Base-by-base conservation (phyloP, 176 grass and related monocot genomes). In the Carex cristatella region DNA sequence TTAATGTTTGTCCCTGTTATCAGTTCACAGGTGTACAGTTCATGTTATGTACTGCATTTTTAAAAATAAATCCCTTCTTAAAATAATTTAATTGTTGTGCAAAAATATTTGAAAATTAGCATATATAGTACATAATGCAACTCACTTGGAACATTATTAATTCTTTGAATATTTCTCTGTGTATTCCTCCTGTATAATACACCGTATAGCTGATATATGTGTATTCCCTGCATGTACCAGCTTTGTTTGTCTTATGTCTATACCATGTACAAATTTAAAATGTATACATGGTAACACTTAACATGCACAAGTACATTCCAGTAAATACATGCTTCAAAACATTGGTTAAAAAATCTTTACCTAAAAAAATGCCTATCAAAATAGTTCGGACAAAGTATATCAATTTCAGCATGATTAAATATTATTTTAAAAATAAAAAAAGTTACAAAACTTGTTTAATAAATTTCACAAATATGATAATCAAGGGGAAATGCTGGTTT, bases 11-110 rank as follows among this genome's bases (percentile, higher is more conserved):
- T 58, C 74, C 53, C 0, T 58, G 7, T 14, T 55, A 33, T 63
- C 74, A 78, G 53, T 56, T 70, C 74, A 79, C 74, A 79, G 53
- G 74, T 79, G 53, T 58, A 79, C 74, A 79, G 74, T 79, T 10
- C 35, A 0, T 78, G 28, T 0, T 57, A 35, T 16, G 0, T n/a
- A 2, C 5, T 12, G 28, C 74, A 70, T 14, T 1, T 32, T 79
- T 8, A 79, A 37, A 28, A 30, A 28, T 51, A 23, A 2, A 51
- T 1, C 27, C 28, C 74, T 1, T 33, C 13, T 57, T 54, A 12
- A 57, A 78, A 56, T 16, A 8, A 35, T 37, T 76, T 32, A 55
- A 32, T 31, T 76, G 32, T 7, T 7, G 72, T 55, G 49, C 8
- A 73, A 2, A 5, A 2, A 5, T 31, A 32, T 32, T 7, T 51